Base-by-base conservation (phyloP, 2,329 filamentous ascomycete species). In the Thermoascus crustaceus region DNA sequence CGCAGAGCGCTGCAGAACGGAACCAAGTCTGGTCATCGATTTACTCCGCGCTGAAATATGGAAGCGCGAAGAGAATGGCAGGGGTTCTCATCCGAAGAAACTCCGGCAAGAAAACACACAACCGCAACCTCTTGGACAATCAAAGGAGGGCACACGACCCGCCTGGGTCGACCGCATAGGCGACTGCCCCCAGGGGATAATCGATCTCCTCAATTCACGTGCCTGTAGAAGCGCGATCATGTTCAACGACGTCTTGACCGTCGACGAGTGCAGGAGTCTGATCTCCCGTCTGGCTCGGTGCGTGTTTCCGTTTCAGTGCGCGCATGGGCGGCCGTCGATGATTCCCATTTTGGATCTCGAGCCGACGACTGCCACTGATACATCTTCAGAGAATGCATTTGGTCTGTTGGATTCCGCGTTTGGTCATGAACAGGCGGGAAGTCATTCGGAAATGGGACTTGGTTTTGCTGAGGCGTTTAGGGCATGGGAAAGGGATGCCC, bases 11-110 rank as follows among this genome's bases (percentile, higher is more conserved):
- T 94, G 87, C 55, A 73, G 73, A 23, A 53, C 71, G 4, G 80
- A 94, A 36, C 84, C 86, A 0, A 71, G 73, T 5, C 59, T 94
- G 1, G 63, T 89, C 1, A 75, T 85, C 18, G 76, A 85, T 4
- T 63, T 96, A 7, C 63, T 96, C 6, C 77, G 88, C 5, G 70
- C 72, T 4, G 85, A 94, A 52, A 65, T 81, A 0, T 94, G 84
- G 80, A 73, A 68, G 32, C 64, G 76, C 1, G 68, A 75, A 7
- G 76, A 79, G 32, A 56, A 60, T 5, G 52, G 54, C 7, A 30
- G 37, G 23, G 37, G 36, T 20, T 18, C 6, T 27, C 2, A 30
- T 17, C 14, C 20, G 30, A n/a, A n/a, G n/a, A n/a, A n/a, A n/a
- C n/a, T n/a, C n/a, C n/a, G n/a, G n/a, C n/a, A n/a, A n/a, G n/a